These are phyloP conservation scores for Malassezia brasiliensis DNA, from an alignment of 1,284 basidiomycete genomes.

Conservation along the genomic window DNA sequence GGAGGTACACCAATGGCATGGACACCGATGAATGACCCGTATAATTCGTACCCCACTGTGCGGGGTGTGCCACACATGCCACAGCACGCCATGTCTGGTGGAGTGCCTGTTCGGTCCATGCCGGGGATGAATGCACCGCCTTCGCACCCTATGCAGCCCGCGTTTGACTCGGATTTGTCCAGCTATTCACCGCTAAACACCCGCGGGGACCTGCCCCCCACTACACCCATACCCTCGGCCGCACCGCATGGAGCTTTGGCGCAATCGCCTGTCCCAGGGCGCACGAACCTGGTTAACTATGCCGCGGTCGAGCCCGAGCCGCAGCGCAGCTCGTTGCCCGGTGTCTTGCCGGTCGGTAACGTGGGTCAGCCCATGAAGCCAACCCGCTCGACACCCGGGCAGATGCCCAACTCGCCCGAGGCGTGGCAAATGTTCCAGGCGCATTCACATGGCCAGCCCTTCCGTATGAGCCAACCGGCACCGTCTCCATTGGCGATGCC, in stretches of 20 bases:
- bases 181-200: neutral
- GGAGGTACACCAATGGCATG: neutral
- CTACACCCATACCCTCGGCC: neutral
- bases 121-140: neutral
- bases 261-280: neutral
- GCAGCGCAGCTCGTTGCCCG: neutral
- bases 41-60: neutral
- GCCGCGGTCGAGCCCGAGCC: neutral
- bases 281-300: neutral
- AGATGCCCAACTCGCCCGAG: conserved; percentile 8
- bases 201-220: neutral
- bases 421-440: conserved; percentile 1
- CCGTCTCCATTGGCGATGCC: neutral
- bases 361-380: conserved; percentile 1
- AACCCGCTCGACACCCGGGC: conserved; percentile 7
- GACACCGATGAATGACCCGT: neutral
- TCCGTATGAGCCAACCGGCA: neutral
- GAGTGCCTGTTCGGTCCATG: neutral
- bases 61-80: neutral
- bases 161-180: neutral
- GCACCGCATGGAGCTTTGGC: neutral
- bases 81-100: neutral
- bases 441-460: neutral
- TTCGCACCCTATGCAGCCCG: neutral
- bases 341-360: neutral